Evolutionary conservation across 805 yeast genomes (phyloP).

Genomic region (Hanseniaspora vineae): DNA sequence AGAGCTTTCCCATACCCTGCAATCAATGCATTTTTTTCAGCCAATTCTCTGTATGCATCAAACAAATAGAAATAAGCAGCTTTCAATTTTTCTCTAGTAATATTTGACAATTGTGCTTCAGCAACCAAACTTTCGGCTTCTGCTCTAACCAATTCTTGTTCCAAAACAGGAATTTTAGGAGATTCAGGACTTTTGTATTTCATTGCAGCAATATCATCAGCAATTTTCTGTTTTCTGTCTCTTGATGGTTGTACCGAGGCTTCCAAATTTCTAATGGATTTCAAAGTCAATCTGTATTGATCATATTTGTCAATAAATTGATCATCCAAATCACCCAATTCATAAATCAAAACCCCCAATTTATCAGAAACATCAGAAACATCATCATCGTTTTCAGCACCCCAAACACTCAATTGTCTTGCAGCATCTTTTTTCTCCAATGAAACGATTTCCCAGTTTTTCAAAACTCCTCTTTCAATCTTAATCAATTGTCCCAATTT

Average conservation of each 20-base stretch:
- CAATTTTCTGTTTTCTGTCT: conserved; percentile 74
- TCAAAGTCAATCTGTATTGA: conserved; percentile 72
- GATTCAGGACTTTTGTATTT: conserved; percentile 80
- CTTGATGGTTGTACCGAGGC: conserved; percentile 80
- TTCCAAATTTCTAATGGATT: conserved; percentile 73
- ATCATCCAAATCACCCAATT: conserved; percentile 77
- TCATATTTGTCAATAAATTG: conserved; percentile 79
- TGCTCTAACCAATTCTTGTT: conserved; percentile 82
- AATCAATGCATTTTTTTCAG: conserved; percentile 75
- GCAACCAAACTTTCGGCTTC: conserved; percentile 88
- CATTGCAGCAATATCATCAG: conserved; percentile 73
- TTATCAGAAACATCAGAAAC: conserved; percentile 80
- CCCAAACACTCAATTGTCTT: conserved; percentile 74
- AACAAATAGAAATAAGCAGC: conserved; percentile 76
- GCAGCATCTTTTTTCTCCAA: conserved; percentile 74
- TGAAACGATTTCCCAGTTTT: conserved; percentile 66
- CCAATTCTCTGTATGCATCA: conserved; percentile 73
- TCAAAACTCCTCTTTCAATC: conserved; percentile 71
- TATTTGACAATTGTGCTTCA: conserved; percentile 81
- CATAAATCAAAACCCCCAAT: conserved; percentile 70
- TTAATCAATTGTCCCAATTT: conserved; percentile 63
- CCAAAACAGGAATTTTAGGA: conserved; percentile 63
- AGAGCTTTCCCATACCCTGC: conserved; percentile 86
- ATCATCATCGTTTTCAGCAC: conserved; percentile 76
- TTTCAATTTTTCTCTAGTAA: conserved; percentile 77